Base-by-base conservation (phyloP, 2,329 filamentous ascomycete genomes). In the Beauveria rudraprayagi region DNA sequence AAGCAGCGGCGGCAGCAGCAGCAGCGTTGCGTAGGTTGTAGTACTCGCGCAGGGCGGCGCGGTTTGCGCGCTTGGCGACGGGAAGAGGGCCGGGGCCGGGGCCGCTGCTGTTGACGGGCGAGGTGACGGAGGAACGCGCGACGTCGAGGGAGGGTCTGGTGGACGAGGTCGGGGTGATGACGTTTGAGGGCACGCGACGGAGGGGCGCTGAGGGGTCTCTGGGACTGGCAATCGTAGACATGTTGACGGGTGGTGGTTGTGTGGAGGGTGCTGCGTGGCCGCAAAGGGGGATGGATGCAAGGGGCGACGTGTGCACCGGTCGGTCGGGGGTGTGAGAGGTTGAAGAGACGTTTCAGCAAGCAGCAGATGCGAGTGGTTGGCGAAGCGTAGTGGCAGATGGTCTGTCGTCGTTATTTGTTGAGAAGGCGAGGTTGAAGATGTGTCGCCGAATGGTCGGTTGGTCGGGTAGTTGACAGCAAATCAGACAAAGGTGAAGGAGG, bases 41-140 rank as follows among this genome's bases (percentile, higher is more conserved):
- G 79, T 96, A 97, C 71, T 97, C 92, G 68, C 94, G 89, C 22
- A 97, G 82, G 7, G 93, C 93, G 61, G 89, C 85, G 65, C 93
- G 89, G 76, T 96, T 96, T 64, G 89, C 77, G 61, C 81, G 79
- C 65, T 77, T 81, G 61, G 71, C 75, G 63, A 67, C 70, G 67
- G 52, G 67, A 63, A 66, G 65, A 48, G 43, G 65, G 16, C 43
- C 44, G 16, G 46, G 26, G 41, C 41, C 61, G 46, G 56, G 59
- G 37, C 54, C 64, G 61, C 46, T 63, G 60, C 48, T 63, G 62
- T 58, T 61, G 61, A 72, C 67, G 56, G 82, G 83, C 1, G 83
- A 89, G 62, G 75, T 76, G 63, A 83, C 76, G 63, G 78, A 81
- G 62, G 87, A 91, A 61, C 83, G 83, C 17, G 80, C 76, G 61